A percentile compares a stretch with the other conserved stretches of the same genome.
These are phyloP conservation scores for Eustoma russellianum DNA, from an alignment of 257 asterid species.

Conservation along the genomic window DNA sequence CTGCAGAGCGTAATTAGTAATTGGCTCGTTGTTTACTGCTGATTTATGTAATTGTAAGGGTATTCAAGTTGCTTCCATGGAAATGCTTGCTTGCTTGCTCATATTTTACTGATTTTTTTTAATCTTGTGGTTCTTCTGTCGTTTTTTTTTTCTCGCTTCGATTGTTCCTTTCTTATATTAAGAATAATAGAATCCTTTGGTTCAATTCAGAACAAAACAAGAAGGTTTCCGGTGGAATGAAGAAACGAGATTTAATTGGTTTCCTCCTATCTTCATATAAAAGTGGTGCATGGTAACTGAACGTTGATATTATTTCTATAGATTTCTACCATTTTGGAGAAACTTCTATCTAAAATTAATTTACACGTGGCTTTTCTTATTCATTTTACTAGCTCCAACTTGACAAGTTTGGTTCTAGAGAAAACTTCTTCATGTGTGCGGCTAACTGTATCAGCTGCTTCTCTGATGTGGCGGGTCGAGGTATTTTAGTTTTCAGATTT, in stretches of 20 bases:
- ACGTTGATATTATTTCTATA: constrained; percentile 1
- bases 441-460: constrained; percentile 56
- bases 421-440: constrained; percentile 58
- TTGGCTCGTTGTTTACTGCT: too few relatives aligned
- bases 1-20: too few relatives aligned
- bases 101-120: neutral
- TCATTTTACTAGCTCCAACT: constrained; percentile 46
- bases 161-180: constrained; percentile 7
- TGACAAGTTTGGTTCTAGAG: constrained; percentile 37
- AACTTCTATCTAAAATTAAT: constrained; percentile 5
- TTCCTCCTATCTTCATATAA: constrained; percentile 45
- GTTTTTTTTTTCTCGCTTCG: neutral
- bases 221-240: constrained; percentile 30
- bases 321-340: too few relatives aligned
- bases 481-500: constrained; percentile 25
- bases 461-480: constrained; percentile 93
- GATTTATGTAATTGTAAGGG: too few relatives aligned
- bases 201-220: constrained; percentile 8
- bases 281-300: constrained; percentile 48
- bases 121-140: neutral
- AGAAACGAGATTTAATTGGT: constrained; percentile 59
- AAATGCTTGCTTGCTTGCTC: neutral
- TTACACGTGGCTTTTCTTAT: constrained; percentile 9
- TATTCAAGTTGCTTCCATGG: too few relatives aligned
- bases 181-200: constrained; percentile 44